These are phyloP conservation scores for Aspergillus pseudoviridinutans DNA, from an alignment of 2,329 filamentous ascomycete species.

Conservation along the genomic window DNA sequence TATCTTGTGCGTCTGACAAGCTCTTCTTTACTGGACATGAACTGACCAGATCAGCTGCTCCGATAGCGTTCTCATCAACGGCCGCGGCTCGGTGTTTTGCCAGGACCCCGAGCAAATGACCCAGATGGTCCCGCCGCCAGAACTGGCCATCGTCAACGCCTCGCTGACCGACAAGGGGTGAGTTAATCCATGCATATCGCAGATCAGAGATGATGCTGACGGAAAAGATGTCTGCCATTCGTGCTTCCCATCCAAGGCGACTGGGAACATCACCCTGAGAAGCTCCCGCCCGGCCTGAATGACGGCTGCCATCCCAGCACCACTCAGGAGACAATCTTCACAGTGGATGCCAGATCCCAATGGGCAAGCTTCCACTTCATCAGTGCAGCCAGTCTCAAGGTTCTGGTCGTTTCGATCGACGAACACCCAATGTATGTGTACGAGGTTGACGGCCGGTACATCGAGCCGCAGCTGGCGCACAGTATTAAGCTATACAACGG, in stretches of 20 bases:
- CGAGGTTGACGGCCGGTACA: conserved; percentile 42
- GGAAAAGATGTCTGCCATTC: conserved; percentile 11
- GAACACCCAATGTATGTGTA: conserved; percentile 44
- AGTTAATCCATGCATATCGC: not conserved
- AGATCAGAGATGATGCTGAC: not conserved
- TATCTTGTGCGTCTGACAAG: conserved; percentile 14
- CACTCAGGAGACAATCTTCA: conserved; percentile 43
- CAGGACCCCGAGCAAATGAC: conserved; percentile 13
- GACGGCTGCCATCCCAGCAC: conserved; percentile 46
- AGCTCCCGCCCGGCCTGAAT: conserved; percentile 24
- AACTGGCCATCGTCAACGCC: conserved; percentile 6
- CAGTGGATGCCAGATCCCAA: conserved; percentile 32
- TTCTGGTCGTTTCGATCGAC: conserved; percentile 46
- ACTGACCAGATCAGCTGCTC: conserved; percentile 12
- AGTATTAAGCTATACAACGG: conserved; percentile 32
- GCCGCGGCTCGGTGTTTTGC: conserved; percentile 17
- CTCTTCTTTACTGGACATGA: too few relatives aligned
- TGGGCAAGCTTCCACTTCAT: conserved; percentile 57
- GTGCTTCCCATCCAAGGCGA: conserved; percentile 5
- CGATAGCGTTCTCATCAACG: conserved; percentile 19
- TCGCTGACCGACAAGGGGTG: conserved; percentile 18
- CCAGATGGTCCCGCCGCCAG: conserved; percentile 3
- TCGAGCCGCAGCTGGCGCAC: conserved; percentile 38
- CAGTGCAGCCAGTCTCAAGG: conserved; percentile 48
- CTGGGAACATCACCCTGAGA: conserved; percentile 11